Conservation (phyloP, 2,329 filamentous ascomycete genomes). For the Fusarium acutatum region DNA sequence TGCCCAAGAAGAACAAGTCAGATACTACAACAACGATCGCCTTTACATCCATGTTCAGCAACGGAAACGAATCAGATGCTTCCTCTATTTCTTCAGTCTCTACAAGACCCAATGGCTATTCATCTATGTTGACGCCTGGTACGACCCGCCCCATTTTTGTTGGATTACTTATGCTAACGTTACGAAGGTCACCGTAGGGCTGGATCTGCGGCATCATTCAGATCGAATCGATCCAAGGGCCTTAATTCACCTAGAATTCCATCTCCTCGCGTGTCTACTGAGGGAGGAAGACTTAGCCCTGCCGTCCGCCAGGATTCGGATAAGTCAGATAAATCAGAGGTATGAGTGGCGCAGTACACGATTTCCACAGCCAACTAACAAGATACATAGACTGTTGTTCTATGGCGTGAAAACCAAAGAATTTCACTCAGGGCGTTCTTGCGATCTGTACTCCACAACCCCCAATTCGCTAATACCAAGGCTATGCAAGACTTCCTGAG, state of each 20-base stretch:
- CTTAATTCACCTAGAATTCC: constrained; percentile 41
- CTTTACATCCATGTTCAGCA: constrained; percentile 62
- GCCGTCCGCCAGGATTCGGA: constrained; percentile 31
- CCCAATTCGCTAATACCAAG: constrained; percentile 82
- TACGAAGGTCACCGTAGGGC: constrained; percentile 37
- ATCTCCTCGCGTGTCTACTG: constrained; percentile 46
- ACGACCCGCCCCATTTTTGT: background rate
- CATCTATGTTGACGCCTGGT: constrained; percentile 44
- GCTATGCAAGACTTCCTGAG: constrained; percentile 87
- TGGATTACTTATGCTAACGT: constrained; percentile 5
- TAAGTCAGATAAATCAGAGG: constrained; percentile 38
- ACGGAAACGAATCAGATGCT: constrained; percentile 74
- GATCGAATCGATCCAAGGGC: constrained; percentile 42
- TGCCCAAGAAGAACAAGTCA: constrained; percentile 92
- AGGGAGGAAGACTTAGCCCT: constrained; percentile 45
- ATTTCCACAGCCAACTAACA: constrained; percentile 39
- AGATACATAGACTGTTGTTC: constrained; percentile 57
- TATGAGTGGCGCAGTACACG: constrained; percentile 14
- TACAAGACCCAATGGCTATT: constrained; percentile 57
- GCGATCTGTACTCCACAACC: constrained; percentile 84
- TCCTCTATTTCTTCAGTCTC: constrained; percentile 85
- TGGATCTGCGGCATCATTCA: constrained; percentile 43
- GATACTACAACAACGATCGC: constrained; percentile 70
- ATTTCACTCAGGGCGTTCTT: constrained; percentile 92
- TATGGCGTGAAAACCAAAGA: constrained; percentile 89